Conservation (phyloP, 495 filamentous ascomycete genomes). For the Penicillium coprophilum region DNA sequence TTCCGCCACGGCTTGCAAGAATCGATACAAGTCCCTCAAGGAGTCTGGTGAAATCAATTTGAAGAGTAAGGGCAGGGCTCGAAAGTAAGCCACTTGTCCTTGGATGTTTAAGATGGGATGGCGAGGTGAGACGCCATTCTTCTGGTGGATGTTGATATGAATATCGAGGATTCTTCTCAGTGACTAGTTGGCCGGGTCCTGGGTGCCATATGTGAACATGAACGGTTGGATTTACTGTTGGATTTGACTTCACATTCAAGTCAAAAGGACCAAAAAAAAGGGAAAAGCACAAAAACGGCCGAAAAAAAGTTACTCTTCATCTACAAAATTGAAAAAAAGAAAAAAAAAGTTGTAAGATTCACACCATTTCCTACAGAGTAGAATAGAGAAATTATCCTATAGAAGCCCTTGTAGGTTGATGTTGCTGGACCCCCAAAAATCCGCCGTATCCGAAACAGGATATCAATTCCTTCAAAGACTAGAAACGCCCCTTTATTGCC, state of each 20-base stretch:
- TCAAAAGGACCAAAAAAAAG: neutral
- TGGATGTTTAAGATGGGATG: neutral
- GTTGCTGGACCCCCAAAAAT: too few species aligned
- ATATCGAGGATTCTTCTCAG: neutral
- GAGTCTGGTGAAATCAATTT: neutral
- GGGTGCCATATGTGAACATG: neutral
- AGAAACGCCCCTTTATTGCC: constrained; percentile 10
- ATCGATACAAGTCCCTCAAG: neutral
- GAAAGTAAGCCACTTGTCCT: neutral
- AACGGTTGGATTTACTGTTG: neutral
- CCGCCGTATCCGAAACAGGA: too few species aligned
- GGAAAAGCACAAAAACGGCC: neutral
- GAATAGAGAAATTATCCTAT: too few species aligned
- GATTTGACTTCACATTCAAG: neutral
- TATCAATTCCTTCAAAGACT: constrained; percentile 6
- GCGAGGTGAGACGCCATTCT: neutral
- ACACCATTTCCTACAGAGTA: neutral
- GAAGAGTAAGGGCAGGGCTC: neutral
- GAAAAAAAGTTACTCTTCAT: neutral
- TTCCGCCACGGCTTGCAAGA: neutral
- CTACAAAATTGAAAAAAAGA: neutral
- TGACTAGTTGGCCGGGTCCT: constrained; percentile 4
- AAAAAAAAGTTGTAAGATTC: constrained; percentile 5
- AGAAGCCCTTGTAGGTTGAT: too few species aligned
- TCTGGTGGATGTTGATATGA: neutral